These are phyloP conservation scores for Biscutella laevigata DNA, from an alignment of 441 rosid species.

Conservation along the genomic window DNA sequence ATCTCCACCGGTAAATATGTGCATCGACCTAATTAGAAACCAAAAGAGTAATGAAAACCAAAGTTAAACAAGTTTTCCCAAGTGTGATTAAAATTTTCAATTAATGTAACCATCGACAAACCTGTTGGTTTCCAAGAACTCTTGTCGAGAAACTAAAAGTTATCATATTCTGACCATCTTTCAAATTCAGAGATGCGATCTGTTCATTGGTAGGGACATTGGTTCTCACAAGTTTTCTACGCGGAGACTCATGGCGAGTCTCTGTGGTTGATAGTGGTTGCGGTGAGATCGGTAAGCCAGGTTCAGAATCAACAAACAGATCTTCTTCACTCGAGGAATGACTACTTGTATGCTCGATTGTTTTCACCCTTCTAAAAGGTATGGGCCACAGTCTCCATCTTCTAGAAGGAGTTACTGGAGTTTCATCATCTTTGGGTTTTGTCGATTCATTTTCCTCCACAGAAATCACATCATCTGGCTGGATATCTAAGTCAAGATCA, in stretches of 20 bases:
- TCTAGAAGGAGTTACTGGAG: constrained; percentile 34
- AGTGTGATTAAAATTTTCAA: neutral
- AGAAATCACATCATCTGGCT: constrained; percentile 49
- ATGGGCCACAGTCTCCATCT: constrained; percentile 83
- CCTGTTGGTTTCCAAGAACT: constrained; percentile 86
- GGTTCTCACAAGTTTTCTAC: constrained; percentile 58
- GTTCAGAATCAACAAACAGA: constrained; percentile 63
- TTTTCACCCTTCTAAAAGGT: constrained; percentile 74
- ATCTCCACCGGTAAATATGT: constrained; percentile 82
- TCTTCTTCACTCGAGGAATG: constrained; percentile 59
- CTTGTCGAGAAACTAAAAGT: constrained; percentile 86
- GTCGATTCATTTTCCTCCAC: constrained; percentile 41
- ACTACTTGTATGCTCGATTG: constrained; percentile 55
- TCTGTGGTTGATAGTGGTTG: constrained; percentile 22
- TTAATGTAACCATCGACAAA: constrained; percentile 23
- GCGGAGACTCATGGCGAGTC: constrained; percentile 42
- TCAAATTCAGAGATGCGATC: constrained; percentile 72
- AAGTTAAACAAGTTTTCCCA: neutral
- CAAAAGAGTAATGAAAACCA: constrained; percentile 10
- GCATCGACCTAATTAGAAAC: constrained; percentile 66
- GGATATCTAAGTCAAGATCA: constrained; percentile 52
- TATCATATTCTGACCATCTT: constrained; percentile 77
- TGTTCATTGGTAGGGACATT: constrained; percentile 78
- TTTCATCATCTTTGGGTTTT: constrained; percentile 34
- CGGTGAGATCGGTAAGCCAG: constrained; percentile 39